A percentile compares a stretch with the other conserved stretches of the same genome.
Conservation (phyloP, 2,329 filamentous ascomycete species). For the Phialemoniopsis sp. region DNA sequence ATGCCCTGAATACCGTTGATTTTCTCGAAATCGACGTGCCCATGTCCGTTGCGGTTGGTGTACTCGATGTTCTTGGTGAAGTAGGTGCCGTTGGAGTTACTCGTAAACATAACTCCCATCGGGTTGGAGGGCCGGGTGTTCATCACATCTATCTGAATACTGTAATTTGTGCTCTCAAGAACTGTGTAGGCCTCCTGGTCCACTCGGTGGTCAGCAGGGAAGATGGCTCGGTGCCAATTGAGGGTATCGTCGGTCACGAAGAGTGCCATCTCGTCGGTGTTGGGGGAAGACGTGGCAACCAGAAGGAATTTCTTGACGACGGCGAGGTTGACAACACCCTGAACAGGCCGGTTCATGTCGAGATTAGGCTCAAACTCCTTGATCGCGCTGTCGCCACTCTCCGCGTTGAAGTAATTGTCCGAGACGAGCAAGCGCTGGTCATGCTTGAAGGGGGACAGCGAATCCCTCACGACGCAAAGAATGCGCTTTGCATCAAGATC, state of each 20-base stretch:
- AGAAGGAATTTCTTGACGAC: constrained; percentile 83
- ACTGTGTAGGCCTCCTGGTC: constrained; percentile 89
- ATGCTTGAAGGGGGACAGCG: constrained; percentile 64
- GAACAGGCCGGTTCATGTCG: constrained; percentile 67
- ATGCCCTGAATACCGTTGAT: constrained; percentile 88
- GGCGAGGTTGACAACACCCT: constrained; percentile 78
- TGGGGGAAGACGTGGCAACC: constrained; percentile 72
- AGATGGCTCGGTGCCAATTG: constrained; percentile 88
- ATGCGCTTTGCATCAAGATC: constrained; percentile 66
- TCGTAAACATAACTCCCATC: constrained; percentile 89
- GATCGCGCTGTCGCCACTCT: constrained; percentile 35
- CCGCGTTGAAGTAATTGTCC: constrained; percentile 72
- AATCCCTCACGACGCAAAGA: constrained; percentile 75
- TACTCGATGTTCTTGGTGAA: constrained; percentile 90
- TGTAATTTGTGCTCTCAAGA: constrained; percentile 94
- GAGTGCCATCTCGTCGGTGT: constrained; percentile 86
- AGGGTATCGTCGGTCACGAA: constrained; percentile 82
- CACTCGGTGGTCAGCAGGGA: constrained; percentile 74
- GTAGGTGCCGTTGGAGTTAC: constrained; percentile 95
- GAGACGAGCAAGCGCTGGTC: constrained; percentile 78
- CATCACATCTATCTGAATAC: constrained; percentile 93
- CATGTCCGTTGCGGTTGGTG: constrained; percentile 75
- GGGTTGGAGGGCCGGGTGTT: constrained; percentile 59
- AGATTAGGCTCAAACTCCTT: constrained; percentile 73
- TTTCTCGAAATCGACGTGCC: constrained; percentile 93